A percentile compares a stretch with the other conserved stretches of the same genome.
Conservation (phyloP, 2,329 filamentous ascomycete genomes). For the Xylariaceae sp. region DNA sequence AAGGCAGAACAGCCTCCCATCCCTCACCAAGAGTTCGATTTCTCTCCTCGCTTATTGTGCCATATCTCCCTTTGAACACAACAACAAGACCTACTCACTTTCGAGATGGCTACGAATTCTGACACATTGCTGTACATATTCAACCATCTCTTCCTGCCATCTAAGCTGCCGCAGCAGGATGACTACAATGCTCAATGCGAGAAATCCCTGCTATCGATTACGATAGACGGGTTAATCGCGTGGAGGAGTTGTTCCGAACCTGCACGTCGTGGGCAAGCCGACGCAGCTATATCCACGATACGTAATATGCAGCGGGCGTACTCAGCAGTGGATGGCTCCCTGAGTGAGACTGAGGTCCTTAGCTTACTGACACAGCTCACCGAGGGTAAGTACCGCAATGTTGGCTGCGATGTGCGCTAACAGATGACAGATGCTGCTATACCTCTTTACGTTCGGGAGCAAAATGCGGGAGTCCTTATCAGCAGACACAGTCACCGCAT, state of each 20-base stretch:
- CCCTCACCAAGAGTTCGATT: too few species aligned
- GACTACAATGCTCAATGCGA: constrained; percentile 26
- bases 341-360: background rate
- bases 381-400: constrained; percentile 9
- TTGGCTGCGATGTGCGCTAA: background rate
- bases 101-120: too few species aligned
- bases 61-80: too few species aligned
- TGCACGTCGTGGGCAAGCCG: background rate
- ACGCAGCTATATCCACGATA: constrained; percentile 14
- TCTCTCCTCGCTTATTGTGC: too few species aligned
- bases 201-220: constrained; percentile 21
- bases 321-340: constrained; percentile 2
- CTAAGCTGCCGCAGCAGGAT: constrained; percentile 24
- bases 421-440: constrained; percentile 25
- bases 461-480: constrained; percentile 47
- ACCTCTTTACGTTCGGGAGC: constrained; percentile 40
- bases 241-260: constrained; percentile 3
- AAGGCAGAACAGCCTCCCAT: too few species aligned
- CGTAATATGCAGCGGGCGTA: constrained; percentile 12
- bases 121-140: constrained; percentile 31
- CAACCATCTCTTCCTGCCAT: constrained; percentile 32
- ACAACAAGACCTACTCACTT: too few species aligned
- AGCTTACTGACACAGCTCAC: constrained; percentile 7
- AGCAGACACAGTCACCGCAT: constrained; percentile 26
- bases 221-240: constrained; percentile 4